Conservation (phyloP, 2,329 filamentous ascomycete genomes). For the Pochonia chlamydosporia region DNA sequence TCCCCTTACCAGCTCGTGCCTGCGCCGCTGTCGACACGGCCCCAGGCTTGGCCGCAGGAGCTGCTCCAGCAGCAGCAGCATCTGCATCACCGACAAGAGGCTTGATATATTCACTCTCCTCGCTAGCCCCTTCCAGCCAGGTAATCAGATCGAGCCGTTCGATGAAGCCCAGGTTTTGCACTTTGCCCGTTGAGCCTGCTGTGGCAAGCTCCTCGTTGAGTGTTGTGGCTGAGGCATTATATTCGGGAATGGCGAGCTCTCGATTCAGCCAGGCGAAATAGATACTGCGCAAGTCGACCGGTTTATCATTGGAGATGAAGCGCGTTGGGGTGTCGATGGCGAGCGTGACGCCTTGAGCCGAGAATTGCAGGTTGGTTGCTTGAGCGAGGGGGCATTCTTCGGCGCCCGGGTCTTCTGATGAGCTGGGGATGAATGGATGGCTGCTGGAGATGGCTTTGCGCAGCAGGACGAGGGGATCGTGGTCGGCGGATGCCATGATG, state of each 20-base stretch:
- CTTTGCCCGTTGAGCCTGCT: slow-evolving; percentile 55
- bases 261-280: slow-evolving; percentile 96
- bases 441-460: slow-evolving; percentile 73
- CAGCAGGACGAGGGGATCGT: slow-evolving; percentile 77
- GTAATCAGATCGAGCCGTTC: slow-evolving; percentile 88
- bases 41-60: slow-evolving; percentile 27
- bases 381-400: slow-evolving; percentile 61
- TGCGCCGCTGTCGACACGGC: slow-evolving; percentile 37
- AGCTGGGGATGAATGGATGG: slow-evolving; percentile 66
- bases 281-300: slow-evolving; percentile 85
- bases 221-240: slow-evolving; percentile 76
- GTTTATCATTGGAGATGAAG: slow-evolving; percentile 71
- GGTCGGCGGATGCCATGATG: slow-evolving; percentile 54
- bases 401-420: slow-evolving; percentile 58
- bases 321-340: slow-evolving; percentile 72
- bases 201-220: slow-evolving; percentile 72
- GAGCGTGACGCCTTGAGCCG: slow-evolving; percentile 54
- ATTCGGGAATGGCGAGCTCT: slow-evolving; percentile 83
- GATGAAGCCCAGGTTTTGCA: slow-evolving; percentile 86
- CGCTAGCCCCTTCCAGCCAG: slow-evolving; percentile 85
- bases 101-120: slow-evolving; percentile 90
- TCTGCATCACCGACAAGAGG: slow-evolving; percentile 62
- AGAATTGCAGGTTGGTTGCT: slow-evolving; percentile 76
- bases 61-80: slow-evolving; percentile 30
- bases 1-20: slow-evolving; percentile 55